Percentiles rank a stretch among this genome's conserved stretches.
phyloP scores from a whole-genome alignment of 805 yeast genomes.

The Ogataea philodendri region DNA sequence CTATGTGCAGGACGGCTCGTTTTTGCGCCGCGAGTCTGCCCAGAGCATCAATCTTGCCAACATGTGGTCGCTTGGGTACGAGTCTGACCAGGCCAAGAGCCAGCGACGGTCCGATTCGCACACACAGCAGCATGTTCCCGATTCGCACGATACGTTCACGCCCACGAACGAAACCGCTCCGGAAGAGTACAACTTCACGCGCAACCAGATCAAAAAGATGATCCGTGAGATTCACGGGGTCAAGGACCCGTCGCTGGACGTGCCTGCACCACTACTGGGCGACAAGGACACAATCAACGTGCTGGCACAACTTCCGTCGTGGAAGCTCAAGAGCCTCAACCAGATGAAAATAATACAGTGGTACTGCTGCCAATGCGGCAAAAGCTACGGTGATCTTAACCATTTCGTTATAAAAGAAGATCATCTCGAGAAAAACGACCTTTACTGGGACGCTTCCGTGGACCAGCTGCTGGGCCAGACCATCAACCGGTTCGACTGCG shows the following conservation, averaged over 20 bases:
- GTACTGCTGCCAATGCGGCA: slow-evolving; percentile 35
- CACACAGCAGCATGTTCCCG: background rate
- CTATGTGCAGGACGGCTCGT: background rate
- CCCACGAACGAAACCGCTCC: slow-evolving; percentile 15
- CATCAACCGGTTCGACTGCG: slow-evolving; percentile 29
- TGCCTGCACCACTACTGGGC: background rate
- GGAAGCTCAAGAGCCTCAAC: slow-evolving; percentile 13
- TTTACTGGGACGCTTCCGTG: slow-evolving; percentile 15
- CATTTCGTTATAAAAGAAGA: slow-evolving; percentile 15
- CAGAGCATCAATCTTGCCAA: slow-evolving; percentile 2
- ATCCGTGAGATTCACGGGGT: slow-evolving; percentile 17
- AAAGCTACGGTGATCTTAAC: slow-evolving; percentile 28
- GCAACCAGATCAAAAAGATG: slow-evolving; percentile 15
- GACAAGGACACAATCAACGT: slow-evolving; percentile 10
- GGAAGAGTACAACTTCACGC: slow-evolving; percentile 13
- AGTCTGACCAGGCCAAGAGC: background rate
- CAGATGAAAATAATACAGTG: slow-evolving; percentile 31
- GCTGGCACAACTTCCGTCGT: slow-evolving; percentile 8
- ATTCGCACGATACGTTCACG: slow-evolving; percentile 7
- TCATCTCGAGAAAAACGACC: slow-evolving; percentile 1
- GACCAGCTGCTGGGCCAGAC: slow-evolving; percentile 15
- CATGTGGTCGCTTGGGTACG: slow-evolving; percentile 1
- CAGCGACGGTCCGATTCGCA: background rate
- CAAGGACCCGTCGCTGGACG: slow-evolving; percentile 1
- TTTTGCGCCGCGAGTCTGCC: background rate